phyloP scores from a whole-genome alignment of 495 filamentous ascomycete genomes.

The Hyaloscypha bicolor region DNA sequence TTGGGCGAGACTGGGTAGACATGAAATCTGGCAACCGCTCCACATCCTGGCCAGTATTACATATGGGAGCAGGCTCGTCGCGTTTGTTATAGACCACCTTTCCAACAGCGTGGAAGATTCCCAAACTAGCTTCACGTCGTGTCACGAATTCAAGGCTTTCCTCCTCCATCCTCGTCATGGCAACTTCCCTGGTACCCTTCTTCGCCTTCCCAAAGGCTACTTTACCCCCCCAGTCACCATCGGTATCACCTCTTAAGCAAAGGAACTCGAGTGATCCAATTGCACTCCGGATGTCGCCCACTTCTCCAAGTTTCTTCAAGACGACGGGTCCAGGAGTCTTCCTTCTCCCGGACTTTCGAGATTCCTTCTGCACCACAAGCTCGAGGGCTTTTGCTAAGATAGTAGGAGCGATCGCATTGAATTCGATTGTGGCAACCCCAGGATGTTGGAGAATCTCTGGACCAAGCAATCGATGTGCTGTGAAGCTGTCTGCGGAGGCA shows the following conservation, averaged over 20 bases:
- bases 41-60: slow-evolving; percentile 36
- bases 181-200: slow-evolving; percentile 51
- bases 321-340: slow-evolving; percentile 70
- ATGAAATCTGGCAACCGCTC: slow-evolving; percentile 63
- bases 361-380: slow-evolving; percentile 77
- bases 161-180: slow-evolving; percentile 70
- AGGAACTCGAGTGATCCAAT: slow-evolving; percentile 89
- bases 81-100: slow-evolving; percentile 96
- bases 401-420: slow-evolving; percentile 88
- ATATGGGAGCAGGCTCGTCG: slow-evolving; percentile 41
- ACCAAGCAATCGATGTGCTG: slow-evolving; percentile 83
- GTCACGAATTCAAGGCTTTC: slow-evolving; percentile 74
- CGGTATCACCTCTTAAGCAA: slow-evolving; percentile 71
- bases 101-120: slow-evolving; percentile 95
- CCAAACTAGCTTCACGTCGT: slow-evolving; percentile 82
- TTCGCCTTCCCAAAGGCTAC: slow-evolving; percentile 62
- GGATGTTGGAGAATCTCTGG: slow-evolving; percentile 80
- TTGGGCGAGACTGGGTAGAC: slow-evolving; percentile 60
- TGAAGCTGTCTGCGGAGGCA: slow-evolving; percentile 82
- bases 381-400: slow-evolving; percentile 83
- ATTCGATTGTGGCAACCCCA: slow-evolving; percentile 76
- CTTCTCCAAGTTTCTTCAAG: slow-evolving; percentile 73
- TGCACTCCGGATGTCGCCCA: slow-evolving; percentile 91
- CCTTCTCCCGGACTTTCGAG: slow-evolving; percentile 65
- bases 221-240: slow-evolving; percentile 67